Conservation (phyloP, 2,329 filamentous ascomycete genomes). For the Phialophora chinensis region DNA sequence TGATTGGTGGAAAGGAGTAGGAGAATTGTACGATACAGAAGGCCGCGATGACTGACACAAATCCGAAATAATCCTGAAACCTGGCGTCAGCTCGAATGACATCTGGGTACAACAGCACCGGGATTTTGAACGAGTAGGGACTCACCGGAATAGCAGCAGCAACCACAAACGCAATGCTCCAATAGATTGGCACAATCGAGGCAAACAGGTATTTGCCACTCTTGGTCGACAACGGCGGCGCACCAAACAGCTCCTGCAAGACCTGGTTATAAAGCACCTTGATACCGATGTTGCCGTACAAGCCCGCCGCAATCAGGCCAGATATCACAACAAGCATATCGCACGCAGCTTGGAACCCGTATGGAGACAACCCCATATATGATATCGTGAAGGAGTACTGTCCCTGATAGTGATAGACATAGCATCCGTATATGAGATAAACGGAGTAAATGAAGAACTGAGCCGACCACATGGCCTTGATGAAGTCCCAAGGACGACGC, state of each 20-base stretch:
- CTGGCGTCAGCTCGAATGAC: background rate
- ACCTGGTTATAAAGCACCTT: conserved; percentile 55
- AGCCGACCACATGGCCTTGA: conserved; percentile 35
- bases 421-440: conserved; percentile 38
- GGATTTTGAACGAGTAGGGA: background rate
- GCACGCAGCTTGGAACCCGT: conserved; percentile 44
- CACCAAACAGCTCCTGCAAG: conserved; percentile 49
- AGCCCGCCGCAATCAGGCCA: conserved; percentile 46
- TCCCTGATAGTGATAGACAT: conserved; percentile 39
- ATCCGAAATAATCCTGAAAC: conserved; percentile 35
- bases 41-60: conserved; percentile 43
- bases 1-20: conserved; percentile 44
- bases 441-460: conserved; percentile 37
- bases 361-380: conserved; percentile 42
- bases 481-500: conserved; percentile 39
- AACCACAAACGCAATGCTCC: conserved; percentile 42
- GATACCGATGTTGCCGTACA: conserved; percentile 52
- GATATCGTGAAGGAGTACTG: conserved; percentile 36
- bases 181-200: conserved; percentile 40
- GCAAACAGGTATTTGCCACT: conserved; percentile 46
- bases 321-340: conserved; percentile 43
- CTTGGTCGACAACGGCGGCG: conserved; percentile 48
- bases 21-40: conserved; percentile 43
- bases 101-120: background rate
- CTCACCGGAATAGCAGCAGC: conserved; percentile 41